A percentile compares a stretch with the other conserved stretches of the same genome.
Conservation (phyloP, 2,329 filamentous ascomycete species). For the Hypoxylon sp. region DNA sequence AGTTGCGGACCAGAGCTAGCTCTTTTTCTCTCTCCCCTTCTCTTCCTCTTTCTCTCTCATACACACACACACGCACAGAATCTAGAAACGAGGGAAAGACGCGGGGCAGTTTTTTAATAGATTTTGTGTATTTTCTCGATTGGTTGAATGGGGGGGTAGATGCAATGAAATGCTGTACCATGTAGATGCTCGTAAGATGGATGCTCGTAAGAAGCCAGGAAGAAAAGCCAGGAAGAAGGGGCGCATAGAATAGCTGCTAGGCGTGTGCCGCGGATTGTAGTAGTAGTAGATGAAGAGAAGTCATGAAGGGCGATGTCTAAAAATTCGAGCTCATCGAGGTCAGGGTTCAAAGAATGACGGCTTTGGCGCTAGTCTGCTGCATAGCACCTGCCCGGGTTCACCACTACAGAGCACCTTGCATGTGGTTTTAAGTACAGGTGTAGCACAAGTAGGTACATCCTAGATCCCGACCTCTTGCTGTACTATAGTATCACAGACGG, state of each 20-base stretch:
- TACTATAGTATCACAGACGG: slow-evolving; percentile 26
- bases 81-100: slow-evolving; percentile 10
- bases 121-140: slow-evolving; percentile 9
- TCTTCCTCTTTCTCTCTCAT: too few relatives aligned
- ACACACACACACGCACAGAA: not conserved
- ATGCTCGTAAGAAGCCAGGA: too few relatives aligned
- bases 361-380: slow-evolving; percentile 33
- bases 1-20: slow-evolving; percentile 1
- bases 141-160: not conserved
- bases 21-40: not conserved
- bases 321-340: slow-evolving; percentile 30
- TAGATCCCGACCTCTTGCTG: slow-evolving; percentile 10
- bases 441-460: slow-evolving; percentile 14
- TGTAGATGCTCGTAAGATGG: not conserved
- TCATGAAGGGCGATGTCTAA: slow-evolving; percentile 2
- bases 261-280: not conserved
- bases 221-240: not conserved
- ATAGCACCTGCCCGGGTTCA: slow-evolving; percentile 12
- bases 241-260: not conserved
- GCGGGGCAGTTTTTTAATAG: slow-evolving; percentile 29
- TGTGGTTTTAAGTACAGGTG: slow-evolving; percentile 1
- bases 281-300: slow-evolving; percentile 1
- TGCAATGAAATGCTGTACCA: slow-evolving; percentile 4
- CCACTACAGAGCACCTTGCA: slow-evolving; percentile 4
- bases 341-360: slow-evolving; percentile 35